Evolutionary conservation across 1,284 basidiomycete genomes (phyloP).

Genomic region (Ustilago tritici): DNA sequence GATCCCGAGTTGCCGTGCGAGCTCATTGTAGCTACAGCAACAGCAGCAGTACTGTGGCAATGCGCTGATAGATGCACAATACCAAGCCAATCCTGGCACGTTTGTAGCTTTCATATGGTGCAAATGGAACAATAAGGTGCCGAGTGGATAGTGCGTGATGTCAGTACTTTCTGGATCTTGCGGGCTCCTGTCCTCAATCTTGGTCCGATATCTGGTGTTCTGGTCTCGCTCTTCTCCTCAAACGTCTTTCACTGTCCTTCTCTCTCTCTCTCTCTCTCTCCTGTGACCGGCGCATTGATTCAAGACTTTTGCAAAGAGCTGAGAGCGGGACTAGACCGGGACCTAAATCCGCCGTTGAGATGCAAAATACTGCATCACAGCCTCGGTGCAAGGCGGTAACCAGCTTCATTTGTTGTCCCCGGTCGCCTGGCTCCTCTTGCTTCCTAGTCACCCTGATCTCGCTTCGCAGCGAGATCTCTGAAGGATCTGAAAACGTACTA

Average conservation of each 20-base stretch:
- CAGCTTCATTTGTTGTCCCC: conserved; percentile 26
- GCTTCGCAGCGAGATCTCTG: neutral
- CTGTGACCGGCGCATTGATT: neutral
- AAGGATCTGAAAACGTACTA: conserved; percentile 17
- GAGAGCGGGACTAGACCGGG: conserved; percentile 1
- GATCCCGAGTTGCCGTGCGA: conserved; percentile 3
- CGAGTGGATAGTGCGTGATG: neutral
- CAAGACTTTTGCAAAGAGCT: neutral
- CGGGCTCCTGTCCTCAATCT: neutral
- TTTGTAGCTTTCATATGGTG: neutral
- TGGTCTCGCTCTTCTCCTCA: neutral
- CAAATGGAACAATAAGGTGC: neutral
- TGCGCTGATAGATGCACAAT: neutral
- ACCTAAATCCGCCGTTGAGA: conserved; percentile 7
- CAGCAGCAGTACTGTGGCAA: neutral
- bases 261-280: neutral
- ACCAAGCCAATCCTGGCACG: neutral
- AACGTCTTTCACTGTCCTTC: neutral
- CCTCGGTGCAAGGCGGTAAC: conserved; percentile 15
- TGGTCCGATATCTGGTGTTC: conserved; percentile 1
- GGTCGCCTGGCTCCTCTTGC: neutral
- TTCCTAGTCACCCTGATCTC: neutral
- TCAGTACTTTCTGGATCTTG: neutral
- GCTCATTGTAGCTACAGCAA: neutral
- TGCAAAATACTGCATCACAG: neutral